phyloP scores from a whole-genome alignment of 805 yeast species.

The Saitoella complicata region DNA sequence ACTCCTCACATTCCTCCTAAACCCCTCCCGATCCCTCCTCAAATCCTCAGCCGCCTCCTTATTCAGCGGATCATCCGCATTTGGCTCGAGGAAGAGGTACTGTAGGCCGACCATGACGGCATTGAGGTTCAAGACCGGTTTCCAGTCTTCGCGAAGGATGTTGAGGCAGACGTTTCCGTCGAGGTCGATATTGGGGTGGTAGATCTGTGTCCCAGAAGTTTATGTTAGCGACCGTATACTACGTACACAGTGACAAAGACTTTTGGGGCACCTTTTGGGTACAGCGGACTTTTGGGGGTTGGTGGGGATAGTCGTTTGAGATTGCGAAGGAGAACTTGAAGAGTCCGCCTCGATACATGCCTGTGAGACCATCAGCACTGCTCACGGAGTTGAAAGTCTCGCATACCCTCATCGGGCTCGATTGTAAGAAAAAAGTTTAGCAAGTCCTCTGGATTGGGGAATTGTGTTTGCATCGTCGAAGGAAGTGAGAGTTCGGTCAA shows the following conservation, averaged over 20 bases:
- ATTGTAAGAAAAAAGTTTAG: constrained; percentile 45
- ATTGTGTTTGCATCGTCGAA: constrained; percentile 33
- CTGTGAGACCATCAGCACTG: not conserved
- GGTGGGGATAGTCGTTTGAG: constrained; percentile 69
- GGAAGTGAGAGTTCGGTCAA: constrained; percentile 55
- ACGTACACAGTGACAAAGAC: not conserved
- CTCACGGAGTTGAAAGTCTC: not conserved
- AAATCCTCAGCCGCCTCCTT: constrained; percentile 32
- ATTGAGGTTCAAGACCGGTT: constrained; percentile 74
- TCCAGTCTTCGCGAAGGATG: constrained; percentile 89
- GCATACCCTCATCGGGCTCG: constrained; percentile 48
- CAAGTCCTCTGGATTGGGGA: constrained; percentile 38
- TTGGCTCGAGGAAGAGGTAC: constrained; percentile 77
- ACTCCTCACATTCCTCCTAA: constrained; percentile 37
- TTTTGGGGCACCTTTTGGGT: constrained; percentile 14
- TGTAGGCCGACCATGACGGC: constrained; percentile 71
- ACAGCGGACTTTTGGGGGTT: constrained; percentile 52
- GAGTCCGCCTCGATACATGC: constrained; percentile 44
- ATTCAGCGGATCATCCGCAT: constrained; percentile 81
- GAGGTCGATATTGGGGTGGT: constrained; percentile 85
- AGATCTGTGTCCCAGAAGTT: constrained; percentile 31
- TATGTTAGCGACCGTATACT: not conserved
- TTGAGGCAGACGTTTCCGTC: constrained; percentile 87
- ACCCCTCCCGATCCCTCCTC: constrained; percentile 25
- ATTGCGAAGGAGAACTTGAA: constrained; percentile 54